Evolutionary conservation across 129 eudicot species (phyloP).

Genomic region (Saposhnikovia divaricata): DNA sequence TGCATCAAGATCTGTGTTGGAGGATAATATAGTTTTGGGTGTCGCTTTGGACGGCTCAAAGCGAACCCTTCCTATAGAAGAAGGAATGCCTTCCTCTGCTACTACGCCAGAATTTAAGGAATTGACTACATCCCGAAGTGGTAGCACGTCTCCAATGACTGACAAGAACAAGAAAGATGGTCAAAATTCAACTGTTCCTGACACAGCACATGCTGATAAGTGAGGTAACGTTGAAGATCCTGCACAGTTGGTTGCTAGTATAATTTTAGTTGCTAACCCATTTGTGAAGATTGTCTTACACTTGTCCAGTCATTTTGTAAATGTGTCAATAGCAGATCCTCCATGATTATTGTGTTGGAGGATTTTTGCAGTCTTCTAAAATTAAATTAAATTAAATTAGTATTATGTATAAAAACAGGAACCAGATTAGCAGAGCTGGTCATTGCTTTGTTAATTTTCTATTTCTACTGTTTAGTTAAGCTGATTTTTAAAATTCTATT

Average conservation of each 20-base stretch:
- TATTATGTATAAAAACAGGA: neutral
- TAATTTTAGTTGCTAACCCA: neutral
- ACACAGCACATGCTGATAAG: constrained; percentile 27
- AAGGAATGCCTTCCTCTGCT: constrained; percentile 34
- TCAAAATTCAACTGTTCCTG: constrained; percentile 20
- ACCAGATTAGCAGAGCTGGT: neutral
- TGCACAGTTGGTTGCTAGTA: neutral
- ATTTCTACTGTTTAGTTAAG: too few species aligned
- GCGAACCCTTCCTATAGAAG: constrained; percentile 91
- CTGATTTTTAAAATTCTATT: too few species aligned
- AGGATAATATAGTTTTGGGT: constrained; percentile 89
- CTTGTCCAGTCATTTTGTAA: neutral
- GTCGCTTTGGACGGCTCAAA: constrained; percentile 93
- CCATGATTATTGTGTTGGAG: constrained; percentile 1
- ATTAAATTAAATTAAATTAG: neutral
- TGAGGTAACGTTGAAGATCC: neutral
- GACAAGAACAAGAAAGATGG: constrained; percentile 59
- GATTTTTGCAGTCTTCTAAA: neutral
- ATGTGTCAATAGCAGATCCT: neutral
- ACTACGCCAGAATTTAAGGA: constrained; percentile 40
- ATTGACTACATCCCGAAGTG: constrained; percentile 32
- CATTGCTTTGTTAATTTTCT: neutral
- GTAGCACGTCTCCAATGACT: constrained; percentile 27
- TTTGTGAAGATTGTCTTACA: neutral
- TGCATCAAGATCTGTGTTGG: constrained; percentile 40